Conservation (phyloP, 2,329 filamentous ascomycete species). For the Ophiocordyceps sinensis region DNA sequence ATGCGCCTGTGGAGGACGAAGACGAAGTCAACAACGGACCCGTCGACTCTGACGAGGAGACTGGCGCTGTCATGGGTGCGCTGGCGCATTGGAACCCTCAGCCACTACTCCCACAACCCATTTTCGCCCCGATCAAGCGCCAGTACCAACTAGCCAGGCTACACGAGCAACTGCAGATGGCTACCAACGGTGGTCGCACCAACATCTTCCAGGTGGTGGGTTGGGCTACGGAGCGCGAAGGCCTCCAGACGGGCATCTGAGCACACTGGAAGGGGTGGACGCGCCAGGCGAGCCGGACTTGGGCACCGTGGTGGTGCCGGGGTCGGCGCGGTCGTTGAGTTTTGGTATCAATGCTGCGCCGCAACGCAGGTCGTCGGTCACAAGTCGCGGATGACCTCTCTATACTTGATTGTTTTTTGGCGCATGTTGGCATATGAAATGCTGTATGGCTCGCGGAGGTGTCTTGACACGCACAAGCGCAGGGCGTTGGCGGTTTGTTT, state of each 20-base stretch:
- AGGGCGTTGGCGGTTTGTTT: too few species aligned
- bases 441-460: too few species aligned
- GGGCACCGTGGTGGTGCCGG: constrained; percentile 21
- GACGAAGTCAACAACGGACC: constrained; percentile 66
- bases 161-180: constrained; percentile 50
- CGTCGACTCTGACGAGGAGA: constrained; percentile 91
- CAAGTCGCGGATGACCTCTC: constrained; percentile 26
- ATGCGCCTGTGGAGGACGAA: constrained; percentile 77
- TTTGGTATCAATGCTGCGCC: constrained; percentile 27
- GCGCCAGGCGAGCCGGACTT: constrained; percentile 43
- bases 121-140: constrained; percentile 46
- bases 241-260: constrained; percentile 34
- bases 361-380: constrained; percentile 30
- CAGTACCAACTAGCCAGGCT: constrained; percentile 49
- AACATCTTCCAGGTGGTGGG: constrained; percentile 51
- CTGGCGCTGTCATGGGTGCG: constrained; percentile 72
- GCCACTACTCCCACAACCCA: constrained; percentile 55
- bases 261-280: constrained; percentile 33
- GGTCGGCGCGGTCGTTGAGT: constrained; percentile 27
- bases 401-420: background rate
- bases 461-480: too few species aligned
- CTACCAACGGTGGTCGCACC: constrained; percentile 48
- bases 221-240: constrained; percentile 40
- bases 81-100: constrained; percentile 63
- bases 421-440: too few species aligned